These are phyloP conservation scores for Tolypocladium nubicola DNA, from an alignment of 2,329 filamentous ascomycete genomes.

Conservation along the genomic window DNA sequence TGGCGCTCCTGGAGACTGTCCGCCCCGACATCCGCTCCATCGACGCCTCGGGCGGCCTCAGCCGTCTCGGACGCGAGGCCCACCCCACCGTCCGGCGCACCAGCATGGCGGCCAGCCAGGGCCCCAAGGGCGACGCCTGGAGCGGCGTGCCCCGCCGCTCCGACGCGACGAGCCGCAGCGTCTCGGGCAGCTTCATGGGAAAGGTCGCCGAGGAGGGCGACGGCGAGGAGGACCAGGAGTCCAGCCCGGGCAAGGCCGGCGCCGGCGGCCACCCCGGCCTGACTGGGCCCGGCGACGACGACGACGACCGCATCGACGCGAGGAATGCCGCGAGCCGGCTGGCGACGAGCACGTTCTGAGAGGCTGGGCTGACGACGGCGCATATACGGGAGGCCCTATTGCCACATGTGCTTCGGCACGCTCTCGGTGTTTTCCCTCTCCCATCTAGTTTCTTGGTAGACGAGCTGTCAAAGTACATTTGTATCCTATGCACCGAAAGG, in stretches of 20 bases:
- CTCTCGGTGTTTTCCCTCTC: not conserved
- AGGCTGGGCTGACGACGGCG: not conserved
- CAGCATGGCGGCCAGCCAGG: conserved; percentile 78
- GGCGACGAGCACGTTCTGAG: conserved; percentile 83
- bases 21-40: conserved; percentile 89
- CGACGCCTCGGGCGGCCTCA: conserved; percentile 81
- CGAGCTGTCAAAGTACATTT: not conserved
- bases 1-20: conserved; percentile 88
- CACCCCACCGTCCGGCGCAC: conserved; percentile 66
- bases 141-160: conserved; percentile 80
- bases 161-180: conserved; percentile 66
- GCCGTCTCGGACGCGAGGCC: conserved; percentile 76
- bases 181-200: conserved; percentile 62
- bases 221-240: conserved; percentile 27
- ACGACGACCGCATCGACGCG: conserved; percentile 90
- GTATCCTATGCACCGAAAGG: not conserved
- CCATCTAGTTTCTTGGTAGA: not conserved
- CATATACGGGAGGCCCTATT: not conserved
- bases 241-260: conserved; percentile 23
- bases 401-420: not conserved
- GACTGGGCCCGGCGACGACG: conserved; percentile 52
- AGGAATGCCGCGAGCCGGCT: conserved; percentile 89
- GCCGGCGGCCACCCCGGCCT: conserved; percentile 38
- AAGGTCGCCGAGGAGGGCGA: conserved; percentile 52
- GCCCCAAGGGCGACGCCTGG: conserved; percentile 97